Conservation (phyloP, 345 rosid species). For the Arabis hirsuta region DNA sequence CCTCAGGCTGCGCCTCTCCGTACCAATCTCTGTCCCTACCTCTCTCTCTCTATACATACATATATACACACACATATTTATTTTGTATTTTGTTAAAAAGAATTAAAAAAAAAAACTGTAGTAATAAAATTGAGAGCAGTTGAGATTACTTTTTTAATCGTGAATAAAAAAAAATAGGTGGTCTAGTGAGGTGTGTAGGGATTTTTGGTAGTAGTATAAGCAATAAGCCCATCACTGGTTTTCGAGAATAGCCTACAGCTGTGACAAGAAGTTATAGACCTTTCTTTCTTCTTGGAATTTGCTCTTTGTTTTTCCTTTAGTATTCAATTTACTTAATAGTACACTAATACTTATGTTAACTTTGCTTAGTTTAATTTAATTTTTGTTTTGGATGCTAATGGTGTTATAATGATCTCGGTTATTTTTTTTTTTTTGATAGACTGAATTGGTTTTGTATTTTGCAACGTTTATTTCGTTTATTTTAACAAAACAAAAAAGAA, state of each 20-base stretch:
- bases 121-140: background rate
- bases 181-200: constrained; percentile 30
- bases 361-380: background rate
- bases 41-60: constrained; percentile 8
- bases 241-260: constrained; percentile 39
- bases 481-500: background rate
- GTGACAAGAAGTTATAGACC: constrained; percentile 33
- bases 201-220: constrained; percentile 8
- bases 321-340: background rate
- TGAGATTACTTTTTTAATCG: background rate
- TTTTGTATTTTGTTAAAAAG: background rate
- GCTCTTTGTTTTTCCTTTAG: constrained; percentile 7
- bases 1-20: constrained; percentile 38
- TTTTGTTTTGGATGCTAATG: background rate
- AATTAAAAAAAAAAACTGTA: background rate
- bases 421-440: background rate
- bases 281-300: constrained; percentile 39
- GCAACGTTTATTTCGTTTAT: too few relatives aligned
- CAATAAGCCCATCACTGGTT: constrained; percentile 32
- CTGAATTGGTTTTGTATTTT: background rate
- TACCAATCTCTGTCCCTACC: constrained; percentile 39
- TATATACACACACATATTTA: background rate
- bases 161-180: background rate
- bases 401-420: background rate
- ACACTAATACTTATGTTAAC: too few relatives aligned